Conservation (phyloP, 108 stramenopile species). For the Pinguiococcus pyrenoidosus region DNA sequence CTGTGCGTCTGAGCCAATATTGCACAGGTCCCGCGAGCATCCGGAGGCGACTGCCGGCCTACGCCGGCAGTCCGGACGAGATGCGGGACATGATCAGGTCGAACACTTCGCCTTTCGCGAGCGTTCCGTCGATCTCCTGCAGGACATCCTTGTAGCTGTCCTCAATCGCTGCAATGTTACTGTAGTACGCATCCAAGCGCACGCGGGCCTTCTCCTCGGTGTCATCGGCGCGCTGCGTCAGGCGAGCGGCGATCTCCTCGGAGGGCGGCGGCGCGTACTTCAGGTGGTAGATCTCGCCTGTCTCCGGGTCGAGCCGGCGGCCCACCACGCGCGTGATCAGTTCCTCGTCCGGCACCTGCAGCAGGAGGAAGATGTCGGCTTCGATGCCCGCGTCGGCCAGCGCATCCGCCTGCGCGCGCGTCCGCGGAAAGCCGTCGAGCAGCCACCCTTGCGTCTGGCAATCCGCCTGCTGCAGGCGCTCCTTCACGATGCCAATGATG, state of each 20-base stretch:
- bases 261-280: conserved; percentile 69
- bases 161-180: conserved; percentile 41
- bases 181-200: conserved; percentile 70
- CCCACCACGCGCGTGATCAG: conserved; percentile 87
- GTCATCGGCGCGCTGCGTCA: conserved; percentile 83
- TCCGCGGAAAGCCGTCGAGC: conserved; percentile 93
- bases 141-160: conserved; percentile 28
- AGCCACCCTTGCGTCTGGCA: conserved; percentile 78
- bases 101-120: too few relatives aligned
- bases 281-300: conserved; percentile 83
- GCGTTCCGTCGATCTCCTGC: conserved; percentile 12
- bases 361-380: conserved; percentile 74
- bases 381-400: conserved; percentile 58
- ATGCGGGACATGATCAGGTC: too few relatives aligned
- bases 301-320: conserved; percentile 82
- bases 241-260: conserved; percentile 41
- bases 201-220: conserved; percentile 88
- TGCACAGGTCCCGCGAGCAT: too few relatives aligned
- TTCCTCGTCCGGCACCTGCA: conserved; percentile 81
- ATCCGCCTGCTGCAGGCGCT: conserved; percentile 63
- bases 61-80: too few relatives aligned
- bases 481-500: conserved; percentile 74
- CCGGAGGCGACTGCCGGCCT: too few relatives aligned
- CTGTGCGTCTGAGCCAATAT: too few relatives aligned
- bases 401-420: conserved; percentile 65